Percentiles rank a stretch among this genome's conserved stretches.
Conservation (phyloP, 164 flowering plant species). For the Magnolia changhungtana region DNA sequence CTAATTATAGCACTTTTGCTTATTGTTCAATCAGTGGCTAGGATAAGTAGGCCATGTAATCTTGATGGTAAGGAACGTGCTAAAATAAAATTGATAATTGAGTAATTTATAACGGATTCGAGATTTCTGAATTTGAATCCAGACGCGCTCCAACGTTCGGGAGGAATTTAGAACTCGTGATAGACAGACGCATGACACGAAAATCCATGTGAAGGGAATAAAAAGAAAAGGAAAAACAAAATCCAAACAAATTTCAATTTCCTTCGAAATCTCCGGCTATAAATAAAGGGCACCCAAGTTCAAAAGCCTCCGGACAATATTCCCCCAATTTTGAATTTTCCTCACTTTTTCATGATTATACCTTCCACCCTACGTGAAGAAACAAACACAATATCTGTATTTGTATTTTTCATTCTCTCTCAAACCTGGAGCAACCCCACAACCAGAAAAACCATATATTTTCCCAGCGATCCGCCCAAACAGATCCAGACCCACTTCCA, state of each 20-base stretch:
- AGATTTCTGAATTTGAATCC: constrained; percentile 24
- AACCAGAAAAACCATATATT: constrained; percentile 7
- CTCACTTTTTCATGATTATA: constrained; percentile 43
- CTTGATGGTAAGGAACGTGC: no score
- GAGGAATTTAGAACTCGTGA: constrained; percentile 32
- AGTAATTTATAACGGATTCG: neutral
- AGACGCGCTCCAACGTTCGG: constrained; percentile 66
- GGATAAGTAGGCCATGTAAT: neutral
- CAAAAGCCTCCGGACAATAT: constrained; percentile 14
- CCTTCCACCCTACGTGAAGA: constrained; percentile 60
- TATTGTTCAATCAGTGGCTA: neutral
- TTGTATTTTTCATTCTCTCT: constrained; percentile 8
- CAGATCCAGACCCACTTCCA: constrained; percentile 36
- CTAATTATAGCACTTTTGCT: neutral
- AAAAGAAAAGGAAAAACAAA: constrained; percentile 5
- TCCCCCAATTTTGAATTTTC: constrained; percentile 4
- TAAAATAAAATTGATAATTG: neutral
- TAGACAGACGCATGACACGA: constrained; percentile 47
- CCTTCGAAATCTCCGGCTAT: constrained; percentile 18
- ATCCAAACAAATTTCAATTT: neutral
- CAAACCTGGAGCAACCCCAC: constrained; percentile 13
- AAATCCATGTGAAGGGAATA: constrained; percentile 46
- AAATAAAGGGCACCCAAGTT: constrained; percentile 23
- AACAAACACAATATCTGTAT: constrained; percentile 22
- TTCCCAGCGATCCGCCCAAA: constrained; percentile 11